Evolutionary conservation across 441 rosid species (phyloP).

Genomic region (Theobroma grandiflorum): DNA sequence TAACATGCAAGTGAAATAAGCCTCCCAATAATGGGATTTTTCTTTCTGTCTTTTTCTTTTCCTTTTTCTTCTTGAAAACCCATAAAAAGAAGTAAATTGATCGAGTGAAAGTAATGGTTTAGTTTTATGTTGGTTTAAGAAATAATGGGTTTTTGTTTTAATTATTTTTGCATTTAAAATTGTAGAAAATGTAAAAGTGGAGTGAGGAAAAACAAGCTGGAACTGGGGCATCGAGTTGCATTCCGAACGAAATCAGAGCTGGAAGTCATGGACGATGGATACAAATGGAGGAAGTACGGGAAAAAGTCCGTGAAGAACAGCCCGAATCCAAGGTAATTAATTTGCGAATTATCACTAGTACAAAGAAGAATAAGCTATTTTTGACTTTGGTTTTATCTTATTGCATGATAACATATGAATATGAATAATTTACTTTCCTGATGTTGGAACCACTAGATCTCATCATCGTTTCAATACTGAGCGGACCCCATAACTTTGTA

Average conservation of each 20-base stretch:
- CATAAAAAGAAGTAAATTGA: neutral
- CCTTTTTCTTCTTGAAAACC: neutral
- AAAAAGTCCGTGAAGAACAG: slow-evolving; percentile 74
- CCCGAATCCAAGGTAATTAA: slow-evolving; percentile 66
- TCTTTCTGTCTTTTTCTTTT: neutral
- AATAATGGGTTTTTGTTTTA: neutral
- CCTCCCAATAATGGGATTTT: slow-evolving; percentile 10
- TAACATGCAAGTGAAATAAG: slow-evolving; percentile 52
- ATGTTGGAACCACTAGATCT: neutral
- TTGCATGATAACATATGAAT: neutral
- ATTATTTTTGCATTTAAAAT: neutral
- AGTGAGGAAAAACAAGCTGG: slow-evolving; percentile 44
- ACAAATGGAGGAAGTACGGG: slow-evolving; percentile 78
- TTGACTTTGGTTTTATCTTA: neutral
- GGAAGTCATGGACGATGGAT: slow-evolving; percentile 76
- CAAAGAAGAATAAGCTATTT: neutral
- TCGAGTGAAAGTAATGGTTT: neutral
- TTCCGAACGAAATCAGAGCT: slow-evolving; percentile 65
- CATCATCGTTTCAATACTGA: slow-evolving; percentile 3
- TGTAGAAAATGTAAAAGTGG: slow-evolving; percentile 47
- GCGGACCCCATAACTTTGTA: slow-evolving; percentile 12
- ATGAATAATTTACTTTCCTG: neutral
- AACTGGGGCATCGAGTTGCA: slow-evolving; percentile 56
- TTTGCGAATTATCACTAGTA: neutral
- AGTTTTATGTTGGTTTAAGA: neutral